Conservation (phyloP, 2,329 filamentous ascomycete genomes). For the Peltaster fructicola region DNA sequence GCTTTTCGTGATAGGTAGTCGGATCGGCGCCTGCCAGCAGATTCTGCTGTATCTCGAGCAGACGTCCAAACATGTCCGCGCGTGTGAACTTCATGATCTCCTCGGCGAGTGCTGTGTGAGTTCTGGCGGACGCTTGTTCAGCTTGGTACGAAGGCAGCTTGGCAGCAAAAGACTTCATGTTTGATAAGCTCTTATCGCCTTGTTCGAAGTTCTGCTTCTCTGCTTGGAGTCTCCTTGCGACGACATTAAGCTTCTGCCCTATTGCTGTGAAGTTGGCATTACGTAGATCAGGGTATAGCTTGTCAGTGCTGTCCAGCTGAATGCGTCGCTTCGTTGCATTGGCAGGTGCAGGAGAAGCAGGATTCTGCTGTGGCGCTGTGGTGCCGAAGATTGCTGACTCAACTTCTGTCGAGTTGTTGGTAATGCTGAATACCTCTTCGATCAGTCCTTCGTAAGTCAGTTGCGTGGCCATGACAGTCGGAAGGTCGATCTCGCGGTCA, state of each 20-base stretch:
- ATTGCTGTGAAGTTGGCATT: constrained; percentile 94
- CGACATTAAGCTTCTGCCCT: constrained; percentile 72
- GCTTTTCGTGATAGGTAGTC: constrained; percentile 70
- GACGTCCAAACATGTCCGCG: constrained; percentile 71
- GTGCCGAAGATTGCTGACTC: constrained; percentile 76
- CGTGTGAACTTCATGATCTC: constrained; percentile 89
- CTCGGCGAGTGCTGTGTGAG: constrained; percentile 82
- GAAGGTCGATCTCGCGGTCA: constrained; percentile 86
- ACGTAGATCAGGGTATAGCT: constrained; percentile 70
- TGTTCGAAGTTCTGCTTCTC: constrained; percentile 76
- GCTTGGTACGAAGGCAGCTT: constrained; percentile 84
- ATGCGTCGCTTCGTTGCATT: constrained; percentile 65
- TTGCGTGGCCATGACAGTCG: constrained; percentile 81
- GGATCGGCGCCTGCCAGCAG: constrained; percentile 81
- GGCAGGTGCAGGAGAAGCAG: constrained; percentile 26
- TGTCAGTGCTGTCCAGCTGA: constrained; percentile 73
- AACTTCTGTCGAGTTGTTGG: constrained; percentile 82
- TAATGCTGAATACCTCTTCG: constrained; percentile 82
- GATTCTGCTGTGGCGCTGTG: constrained; percentile 32
- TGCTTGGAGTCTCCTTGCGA: constrained; percentile 66
- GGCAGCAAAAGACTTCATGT: constrained; percentile 87
- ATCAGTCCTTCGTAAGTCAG: constrained; percentile 92
- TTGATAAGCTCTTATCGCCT: constrained; percentile 69
- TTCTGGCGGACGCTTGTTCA: constrained; percentile 80
- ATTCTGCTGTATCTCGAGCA: constrained; percentile 90